Evolutionary conservation across 352 stramenopile genomes (phyloP).

Genomic region (Saprolegnia diclina): DNA sequence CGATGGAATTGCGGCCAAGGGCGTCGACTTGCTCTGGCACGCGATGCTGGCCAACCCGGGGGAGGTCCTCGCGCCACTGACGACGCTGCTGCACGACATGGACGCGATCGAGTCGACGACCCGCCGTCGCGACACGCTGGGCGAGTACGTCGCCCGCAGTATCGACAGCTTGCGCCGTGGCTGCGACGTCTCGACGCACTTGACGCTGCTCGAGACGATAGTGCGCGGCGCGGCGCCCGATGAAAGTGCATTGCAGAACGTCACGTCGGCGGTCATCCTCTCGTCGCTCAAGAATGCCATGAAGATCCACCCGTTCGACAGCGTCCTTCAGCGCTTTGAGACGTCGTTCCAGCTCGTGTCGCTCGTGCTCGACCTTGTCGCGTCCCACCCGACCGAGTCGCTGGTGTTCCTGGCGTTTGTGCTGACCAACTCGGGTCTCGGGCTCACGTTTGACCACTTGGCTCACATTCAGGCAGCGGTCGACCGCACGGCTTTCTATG

Average conservation of each 20-base stretch:
- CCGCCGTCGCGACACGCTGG: not conserved
- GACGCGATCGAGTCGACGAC: constrained; percentile 46
- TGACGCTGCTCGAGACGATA: constrained; percentile 36
- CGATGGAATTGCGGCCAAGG: not conserved
- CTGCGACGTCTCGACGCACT: constrained; percentile 31
- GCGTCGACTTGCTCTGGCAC: constrained; percentile 43
- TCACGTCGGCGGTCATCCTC: constrained; percentile 26
- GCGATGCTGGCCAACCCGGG: constrained; percentile 45
- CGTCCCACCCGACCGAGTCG: constrained; percentile 13
- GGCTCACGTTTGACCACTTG: constrained; percentile 56
- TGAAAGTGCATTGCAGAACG: constrained; percentile 18
- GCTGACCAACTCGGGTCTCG: constrained; percentile 63
- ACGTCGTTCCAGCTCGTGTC: constrained; percentile 50
- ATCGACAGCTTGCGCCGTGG: constrained; percentile 52
- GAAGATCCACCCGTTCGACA: constrained; percentile 32
- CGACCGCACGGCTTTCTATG: constrained; percentile 59
- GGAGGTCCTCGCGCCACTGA: constrained; percentile 57
- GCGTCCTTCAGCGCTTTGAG: constrained; percentile 49
- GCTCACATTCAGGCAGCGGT: constrained; percentile 49
- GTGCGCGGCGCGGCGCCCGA: constrained; percentile 35
- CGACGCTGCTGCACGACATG: constrained; percentile 70
- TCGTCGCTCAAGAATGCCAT: constrained; percentile 25
- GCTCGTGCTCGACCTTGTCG: constrained; percentile 37
- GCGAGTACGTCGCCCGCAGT: constrained; percentile 32
- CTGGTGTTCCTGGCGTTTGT: constrained; percentile 74